Evolutionary conservation across 2,329 filamentous ascomycete genomes (phyloP).

Genomic region (Hymenoscyphus scutula): DNA sequence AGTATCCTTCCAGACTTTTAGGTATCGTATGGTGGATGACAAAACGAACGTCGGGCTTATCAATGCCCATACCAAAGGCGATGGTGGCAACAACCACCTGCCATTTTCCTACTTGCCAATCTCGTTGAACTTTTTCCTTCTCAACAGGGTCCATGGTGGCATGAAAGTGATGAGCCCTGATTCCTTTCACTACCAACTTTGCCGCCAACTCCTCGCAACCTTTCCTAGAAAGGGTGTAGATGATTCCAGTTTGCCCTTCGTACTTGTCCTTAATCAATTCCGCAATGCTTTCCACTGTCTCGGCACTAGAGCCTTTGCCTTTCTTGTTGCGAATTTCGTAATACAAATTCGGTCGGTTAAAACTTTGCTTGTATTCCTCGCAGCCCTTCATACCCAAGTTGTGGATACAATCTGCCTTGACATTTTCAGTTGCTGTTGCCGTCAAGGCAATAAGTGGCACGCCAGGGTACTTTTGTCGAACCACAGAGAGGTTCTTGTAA

Average conservation of each 20-base stretch:
- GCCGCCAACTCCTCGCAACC: constrained; percentile 77
- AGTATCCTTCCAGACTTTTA: constrained; percentile 96
- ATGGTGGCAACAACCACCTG: constrained; percentile 97
- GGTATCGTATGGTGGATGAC: constrained; percentile 92
- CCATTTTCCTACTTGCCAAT: constrained; percentile 77
- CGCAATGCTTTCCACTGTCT: constrained; percentile 50
- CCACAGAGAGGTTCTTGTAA: constrained; percentile 80
- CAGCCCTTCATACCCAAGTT: constrained; percentile 80
- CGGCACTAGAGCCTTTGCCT: constrained; percentile 48
- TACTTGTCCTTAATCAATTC: constrained; percentile 69
- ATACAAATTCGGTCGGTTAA: constrained; percentile 91
- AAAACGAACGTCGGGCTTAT: constrained; percentile 94
- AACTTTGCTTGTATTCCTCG: constrained; percentile 83
- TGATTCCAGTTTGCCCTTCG: constrained; percentile 73
- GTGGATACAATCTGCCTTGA: constrained; percentile 86
- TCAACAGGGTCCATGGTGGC: constrained; percentile 68
- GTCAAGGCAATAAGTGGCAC: constrained; percentile 94
- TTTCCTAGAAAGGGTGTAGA: constrained; percentile 87
- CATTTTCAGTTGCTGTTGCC: constrained; percentile 89
- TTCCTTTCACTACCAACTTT: constrained; percentile 59
- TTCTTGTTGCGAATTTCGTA: constrained; percentile 80
- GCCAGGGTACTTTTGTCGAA: constrained; percentile 68
- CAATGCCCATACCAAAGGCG: constrained; percentile 99
- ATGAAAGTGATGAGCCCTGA: constrained; percentile 83
- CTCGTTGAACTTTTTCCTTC: constrained; percentile 68